Percentiles rank a stretch among this genome's conserved stretches.
These are phyloP conservation scores for Pseudogymnoascus sp. DNA, from an alignment of 2,329 filamentous ascomycete species.

Conservation along the genomic window DNA sequence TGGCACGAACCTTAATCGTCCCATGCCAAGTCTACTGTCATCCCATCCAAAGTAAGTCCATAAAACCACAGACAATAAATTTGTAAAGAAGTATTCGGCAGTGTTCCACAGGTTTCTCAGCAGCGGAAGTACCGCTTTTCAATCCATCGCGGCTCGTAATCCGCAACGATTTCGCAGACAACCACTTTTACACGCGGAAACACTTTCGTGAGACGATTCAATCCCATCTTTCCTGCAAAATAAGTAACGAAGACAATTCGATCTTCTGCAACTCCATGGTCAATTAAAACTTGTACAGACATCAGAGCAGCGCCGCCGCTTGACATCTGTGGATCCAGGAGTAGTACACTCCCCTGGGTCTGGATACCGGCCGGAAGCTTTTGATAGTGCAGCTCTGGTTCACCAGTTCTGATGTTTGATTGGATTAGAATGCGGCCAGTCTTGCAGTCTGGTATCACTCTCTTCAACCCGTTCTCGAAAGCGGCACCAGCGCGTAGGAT, in stretches of 20 bases:
- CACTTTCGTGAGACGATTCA: constrained; percentile 79
- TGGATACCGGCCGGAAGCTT: constrained; percentile 69
- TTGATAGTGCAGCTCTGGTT: constrained; percentile 87
- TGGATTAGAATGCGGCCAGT: constrained; percentile 88
- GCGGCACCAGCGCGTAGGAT: constrained; percentile 83
- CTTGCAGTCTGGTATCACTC: constrained; percentile 86
- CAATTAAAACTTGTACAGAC: constrained; percentile 91
- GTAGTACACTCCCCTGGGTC: constrained; percentile 69
- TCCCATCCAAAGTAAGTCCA: background rate
- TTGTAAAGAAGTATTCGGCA: background rate
- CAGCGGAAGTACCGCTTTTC: constrained; percentile 88
- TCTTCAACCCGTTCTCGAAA: constrained; percentile 78
- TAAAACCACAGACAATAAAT: background rate
- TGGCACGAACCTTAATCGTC: background rate
- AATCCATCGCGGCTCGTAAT: constrained; percentile 81
- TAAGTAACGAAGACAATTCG: constrained; percentile 91
- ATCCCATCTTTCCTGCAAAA: constrained; percentile 72
- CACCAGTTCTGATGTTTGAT: constrained; percentile 73
- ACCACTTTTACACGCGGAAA: constrained; percentile 85
- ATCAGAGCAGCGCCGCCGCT: constrained; percentile 80
- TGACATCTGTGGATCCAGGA: constrained; percentile 92
- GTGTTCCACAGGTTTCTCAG: constrained; percentile 34
- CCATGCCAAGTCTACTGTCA: background rate
- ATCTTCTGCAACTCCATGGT: constrained; percentile 80
- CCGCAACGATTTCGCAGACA: constrained; percentile 71